Conservation (phyloP, 495 filamentous ascomycete species). For the Hyaloscypha variabilis region DNA sequence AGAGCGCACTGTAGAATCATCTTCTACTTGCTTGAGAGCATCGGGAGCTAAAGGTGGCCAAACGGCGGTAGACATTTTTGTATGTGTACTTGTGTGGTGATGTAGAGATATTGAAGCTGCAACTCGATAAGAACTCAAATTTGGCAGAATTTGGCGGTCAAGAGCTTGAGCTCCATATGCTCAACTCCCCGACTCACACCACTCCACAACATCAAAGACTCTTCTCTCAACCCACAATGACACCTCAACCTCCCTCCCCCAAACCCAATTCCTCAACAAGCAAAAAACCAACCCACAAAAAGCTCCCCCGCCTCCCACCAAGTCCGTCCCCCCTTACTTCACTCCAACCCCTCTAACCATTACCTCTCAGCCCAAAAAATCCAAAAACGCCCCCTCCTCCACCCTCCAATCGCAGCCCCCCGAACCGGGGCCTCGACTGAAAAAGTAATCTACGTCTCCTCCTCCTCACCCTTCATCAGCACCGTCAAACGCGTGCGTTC, state of each 20-base stretch:
- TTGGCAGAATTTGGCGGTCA: slow-evolving; percentile 1
- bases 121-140: slow-evolving; percentile 2
- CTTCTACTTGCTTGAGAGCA: slow-evolving; percentile 65
- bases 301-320: slow-evolving; percentile 24
- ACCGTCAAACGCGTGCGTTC: slow-evolving; percentile 78
- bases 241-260: background rate
- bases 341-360: slow-evolving; percentile 14
- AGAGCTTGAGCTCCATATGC: background rate
- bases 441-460: slow-evolving; percentile 80
- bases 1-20: slow-evolving; percentile 56
- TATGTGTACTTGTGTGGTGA: slow-evolving; percentile 17
- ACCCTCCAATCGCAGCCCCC: slow-evolving; percentile 63
- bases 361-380: slow-evolving; percentile 47
- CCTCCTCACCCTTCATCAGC: slow-evolving; percentile 76
- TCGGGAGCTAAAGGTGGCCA: slow-evolving; percentile 72
- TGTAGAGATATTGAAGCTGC: background rate
- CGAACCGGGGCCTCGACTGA: slow-evolving; percentile 48
- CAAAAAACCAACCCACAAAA: slow-evolving; percentile 12
- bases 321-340: slow-evolving; percentile 15
- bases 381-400: slow-evolving; percentile 72
- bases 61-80: slow-evolving; percentile 73
- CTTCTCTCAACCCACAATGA: background rate
- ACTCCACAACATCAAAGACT: background rate
- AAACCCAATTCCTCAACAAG: background rate
- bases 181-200: background rate